A percentile compares a stretch with the other conserved stretches of the same genome.
Conservation (phyloP, 2,329 filamentous ascomycete genomes). For the Phialophora chinensis region DNA sequence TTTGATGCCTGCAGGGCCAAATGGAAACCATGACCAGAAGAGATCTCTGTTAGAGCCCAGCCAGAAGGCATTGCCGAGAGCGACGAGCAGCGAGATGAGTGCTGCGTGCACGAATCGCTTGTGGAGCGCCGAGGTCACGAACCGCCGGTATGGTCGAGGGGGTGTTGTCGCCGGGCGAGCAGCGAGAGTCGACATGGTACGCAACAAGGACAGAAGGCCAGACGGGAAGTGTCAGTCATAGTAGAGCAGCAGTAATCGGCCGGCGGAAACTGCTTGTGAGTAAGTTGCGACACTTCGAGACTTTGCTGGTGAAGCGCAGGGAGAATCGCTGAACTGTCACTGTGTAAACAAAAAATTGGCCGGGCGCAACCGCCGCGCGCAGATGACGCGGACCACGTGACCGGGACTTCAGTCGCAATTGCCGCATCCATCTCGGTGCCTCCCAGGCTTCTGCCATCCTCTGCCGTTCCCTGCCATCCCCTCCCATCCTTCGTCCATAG, state of each 20-base stretch:
- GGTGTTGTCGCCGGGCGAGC: slow-evolving; percentile 19
- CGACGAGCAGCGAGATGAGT: slow-evolving; percentile 69
- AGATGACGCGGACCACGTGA: slow-evolving; percentile 24
- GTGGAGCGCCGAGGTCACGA: slow-evolving; percentile 86
- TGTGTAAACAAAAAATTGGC: slow-evolving; percentile 3
- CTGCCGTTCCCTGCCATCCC: not conserved
- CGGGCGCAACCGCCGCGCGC: slow-evolving; percentile 1
- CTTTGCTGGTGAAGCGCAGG: slow-evolving; percentile 3
- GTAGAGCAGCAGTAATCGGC: slow-evolving; percentile 28
- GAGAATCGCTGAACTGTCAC: not conserved
- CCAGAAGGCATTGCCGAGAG: slow-evolving; percentile 73
- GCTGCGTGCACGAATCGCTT: slow-evolving; percentile 82
- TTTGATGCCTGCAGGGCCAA: slow-evolving; percentile 76
- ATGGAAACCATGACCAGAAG: slow-evolving; percentile 84
- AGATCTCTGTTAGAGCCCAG: slow-evolving; percentile 73
- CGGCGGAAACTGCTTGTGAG: slow-evolving; percentile 19
- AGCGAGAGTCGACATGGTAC: slow-evolving; percentile 26
- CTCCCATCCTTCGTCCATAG: not conserved
- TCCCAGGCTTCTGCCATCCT: slow-evolving; percentile 25
- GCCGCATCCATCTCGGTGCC: slow-evolving; percentile 15
- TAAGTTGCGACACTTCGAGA: not conserved
- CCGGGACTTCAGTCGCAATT: not conserved
- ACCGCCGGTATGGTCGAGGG: slow-evolving; percentile 74
- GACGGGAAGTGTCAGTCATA: slow-evolving; percentile 13
- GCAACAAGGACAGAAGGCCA: not conserved